Base-by-base conservation (phyloP, 2,329 filamentous ascomycete genomes). In the Sarocladium oryzae region DNA sequence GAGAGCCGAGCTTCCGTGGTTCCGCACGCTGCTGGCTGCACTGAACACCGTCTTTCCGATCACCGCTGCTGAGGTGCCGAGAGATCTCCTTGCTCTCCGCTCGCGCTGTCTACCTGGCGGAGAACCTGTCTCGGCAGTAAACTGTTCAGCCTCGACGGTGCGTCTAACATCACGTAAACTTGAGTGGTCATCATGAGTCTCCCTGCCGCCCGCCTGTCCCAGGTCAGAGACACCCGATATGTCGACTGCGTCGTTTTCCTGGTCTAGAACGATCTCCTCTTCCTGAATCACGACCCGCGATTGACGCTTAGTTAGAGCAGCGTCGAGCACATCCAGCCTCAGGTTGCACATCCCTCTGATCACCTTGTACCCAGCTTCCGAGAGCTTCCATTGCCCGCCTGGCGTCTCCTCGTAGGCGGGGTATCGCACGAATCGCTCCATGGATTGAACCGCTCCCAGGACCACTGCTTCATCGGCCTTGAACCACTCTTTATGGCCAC, bases 401-500 rank as follows among this genome's bases (percentile, higher is more conserved):
- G 8, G 11, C 7, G 37, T 21, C 37, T 20, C 9, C 15, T 41
- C 18, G 16, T 41, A 41, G 5, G 37, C 37, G 16, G 37, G 37
- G 4, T 21, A 9, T 20, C 37, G 37, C 8, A 41, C 37, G 16
- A 41, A 41, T 10, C 18, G 11, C 37, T 41, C 37, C 37, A 41
- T 41, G 21, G 15, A 5, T 41, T 10, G 5, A 10, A 41, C 37
- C 4, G 11, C 15, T 4, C 23, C 37, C 9, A 41, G 4, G 5
- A 41, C 37, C 15, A 8, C 15, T 4, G 6, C 5, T 23, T 41
- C 18, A 7, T 11, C 7, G 15, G 15, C 37, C 6, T 18, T 10
- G 21, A 41, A 41, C 37, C 37, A 41, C 37, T 41, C 37, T 15
- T 24, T 41, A n/a, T 41, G 37, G 11, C 37, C 37, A n/a, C 37